A percentile compares a stretch with the other conserved stretches of the same genome.
Evolutionary conservation across 1,139 yeast genomes (phyloP).

Genomic region (Wickerhamiella pararugosa): DNA sequence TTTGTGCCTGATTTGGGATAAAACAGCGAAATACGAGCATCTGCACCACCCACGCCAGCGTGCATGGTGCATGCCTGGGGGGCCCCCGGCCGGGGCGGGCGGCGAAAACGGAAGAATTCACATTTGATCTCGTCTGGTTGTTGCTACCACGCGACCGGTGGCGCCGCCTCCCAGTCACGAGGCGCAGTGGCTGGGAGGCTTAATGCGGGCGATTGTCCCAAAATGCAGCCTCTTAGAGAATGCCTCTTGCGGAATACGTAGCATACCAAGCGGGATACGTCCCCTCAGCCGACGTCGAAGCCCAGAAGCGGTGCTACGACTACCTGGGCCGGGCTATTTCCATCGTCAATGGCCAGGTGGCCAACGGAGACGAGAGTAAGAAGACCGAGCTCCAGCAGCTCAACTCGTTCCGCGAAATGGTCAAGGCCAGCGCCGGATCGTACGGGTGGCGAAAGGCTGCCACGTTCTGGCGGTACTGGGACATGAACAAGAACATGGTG

Average conservation of each 20-base stretch:
- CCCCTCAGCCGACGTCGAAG: constrained; percentile 19
- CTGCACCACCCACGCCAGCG: too few species aligned
- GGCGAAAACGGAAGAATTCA: too few species aligned
- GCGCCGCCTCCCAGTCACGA: too few species aligned
- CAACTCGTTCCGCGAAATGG: constrained; percentile 11
- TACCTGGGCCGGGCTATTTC: constrained; percentile 17
- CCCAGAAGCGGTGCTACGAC: constrained; percentile 21
- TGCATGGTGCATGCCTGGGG: too few species aligned
- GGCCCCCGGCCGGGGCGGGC: too few species aligned
- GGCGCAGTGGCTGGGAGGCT: too few species aligned
- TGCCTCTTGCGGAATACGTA: constrained; percentile 17
- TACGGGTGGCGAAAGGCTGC: constrained; percentile 16
- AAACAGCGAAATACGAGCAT: too few species aligned
- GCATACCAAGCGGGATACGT: constrained; percentile 19
- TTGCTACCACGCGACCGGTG: too few species aligned
- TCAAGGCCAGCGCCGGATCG: constrained; percentile 15
- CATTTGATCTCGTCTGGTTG: too few species aligned
- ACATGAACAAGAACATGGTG: constrained; percentile 19
- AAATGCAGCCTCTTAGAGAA: not conserved
- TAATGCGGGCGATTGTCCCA: too few species aligned
- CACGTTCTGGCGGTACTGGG: constrained; percentile 25
- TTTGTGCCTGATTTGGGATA: too few species aligned
- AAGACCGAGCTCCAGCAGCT: constrained; percentile 14
- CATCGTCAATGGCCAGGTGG: constrained; percentile 9
- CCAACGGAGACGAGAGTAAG: constrained; percentile 1